Percentiles rank a stretch among this genome's conserved stretches.
These are phyloP conservation scores for Chalciporus sp. DNA, from an alignment of 1,284 basidiomycete species.

Conservation along the genomic window DNA sequence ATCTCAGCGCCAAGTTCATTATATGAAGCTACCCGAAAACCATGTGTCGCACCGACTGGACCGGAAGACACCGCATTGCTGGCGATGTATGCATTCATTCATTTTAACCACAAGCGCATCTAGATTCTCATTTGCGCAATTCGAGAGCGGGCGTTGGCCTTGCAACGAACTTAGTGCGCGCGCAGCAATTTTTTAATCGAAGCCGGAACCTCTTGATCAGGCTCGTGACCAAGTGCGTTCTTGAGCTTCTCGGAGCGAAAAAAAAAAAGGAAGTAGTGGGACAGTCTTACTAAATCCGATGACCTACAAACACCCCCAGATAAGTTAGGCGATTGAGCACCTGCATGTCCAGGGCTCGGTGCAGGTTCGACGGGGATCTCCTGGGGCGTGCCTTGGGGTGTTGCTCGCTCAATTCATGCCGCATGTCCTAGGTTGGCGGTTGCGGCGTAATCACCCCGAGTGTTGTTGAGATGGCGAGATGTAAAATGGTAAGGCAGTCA, in stretches of 20 bases:
- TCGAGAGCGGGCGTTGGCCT: conserved; percentile 13
- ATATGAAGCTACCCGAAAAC: conserved; percentile 8
- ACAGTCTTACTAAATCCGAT: background rate
- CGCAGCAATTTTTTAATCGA: conserved; percentile 8
- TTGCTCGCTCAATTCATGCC: background rate
- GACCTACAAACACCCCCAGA: background rate
- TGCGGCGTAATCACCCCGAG: background rate
- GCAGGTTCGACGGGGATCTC: conserved; percentile 32
- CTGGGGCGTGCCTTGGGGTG: background rate
- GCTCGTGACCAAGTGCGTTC: conserved; percentile 15
- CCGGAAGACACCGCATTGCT: conserved; percentile 22
- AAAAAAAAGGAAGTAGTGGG: conserved; percentile 31
- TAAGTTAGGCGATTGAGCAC: conserved; percentile 16
- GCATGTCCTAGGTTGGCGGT: conserved; percentile 1
- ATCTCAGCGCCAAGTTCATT: conserved; percentile 18
- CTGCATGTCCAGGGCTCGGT: conserved; percentile 17
- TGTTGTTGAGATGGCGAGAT: background rate
- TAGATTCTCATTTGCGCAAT: conserved; percentile 17
- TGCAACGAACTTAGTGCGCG: conserved; percentile 23
- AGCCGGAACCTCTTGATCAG: conserved; percentile 19
- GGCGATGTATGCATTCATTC: conserved; percentile 23
- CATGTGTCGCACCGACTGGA: conserved; percentile 26
- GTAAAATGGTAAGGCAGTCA: background rate
- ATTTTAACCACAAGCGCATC: conserved; percentile 16
- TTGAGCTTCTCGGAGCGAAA: conserved; percentile 26